Conservation (phyloP, 495 filamentous ascomycete species). For the Xylaria bambusicola region DNA sequence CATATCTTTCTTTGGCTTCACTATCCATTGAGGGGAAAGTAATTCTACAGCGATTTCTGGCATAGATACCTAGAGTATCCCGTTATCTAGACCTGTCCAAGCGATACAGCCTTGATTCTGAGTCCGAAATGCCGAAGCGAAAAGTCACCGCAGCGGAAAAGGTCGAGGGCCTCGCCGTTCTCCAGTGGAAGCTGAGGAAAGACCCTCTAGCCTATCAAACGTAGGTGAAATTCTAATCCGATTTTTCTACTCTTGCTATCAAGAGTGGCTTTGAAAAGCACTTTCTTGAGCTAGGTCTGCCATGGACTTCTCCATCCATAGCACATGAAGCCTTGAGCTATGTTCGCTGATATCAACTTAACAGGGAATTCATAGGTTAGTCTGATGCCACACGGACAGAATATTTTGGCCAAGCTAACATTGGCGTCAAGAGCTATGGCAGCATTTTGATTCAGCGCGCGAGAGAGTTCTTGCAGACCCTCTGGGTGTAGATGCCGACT, state of each 20-base stretch:
- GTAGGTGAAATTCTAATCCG: neutral
- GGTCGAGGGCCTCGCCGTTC: conserved; percentile 70
- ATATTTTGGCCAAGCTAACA: conserved; percentile 15
- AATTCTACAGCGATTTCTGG: too few species aligned
- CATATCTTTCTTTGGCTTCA: too few species aligned
- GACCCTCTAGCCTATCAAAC: conserved; percentile 34
- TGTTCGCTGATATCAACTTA: neutral
- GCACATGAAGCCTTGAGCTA: neutral
- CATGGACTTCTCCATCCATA: neutral
- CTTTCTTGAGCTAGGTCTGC: neutral
- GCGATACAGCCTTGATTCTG: too few species aligned
- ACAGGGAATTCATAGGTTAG: conserved; percentile 20
- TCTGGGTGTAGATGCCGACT: conserved; percentile 66
- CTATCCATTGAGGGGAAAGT: too few species aligned
- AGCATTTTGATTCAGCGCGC: conserved; percentile 85
- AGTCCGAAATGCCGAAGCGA: conserved; percentile 73
- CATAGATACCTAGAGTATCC: too few species aligned
- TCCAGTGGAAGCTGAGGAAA: conserved; percentile 29
- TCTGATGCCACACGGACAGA: conserved; percentile 18
- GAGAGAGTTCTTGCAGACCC: conserved; percentile 89
- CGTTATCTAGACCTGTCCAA: too few species aligned
- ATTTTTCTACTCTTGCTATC: neutral
- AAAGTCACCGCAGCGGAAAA: conserved; percentile 91
- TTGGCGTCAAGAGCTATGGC: conserved; percentile 58
- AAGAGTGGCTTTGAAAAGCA: neutral